Conservation (phyloP, 2,329 filamentous ascomycete genomes). For the Fusarium sp. region DNA sequence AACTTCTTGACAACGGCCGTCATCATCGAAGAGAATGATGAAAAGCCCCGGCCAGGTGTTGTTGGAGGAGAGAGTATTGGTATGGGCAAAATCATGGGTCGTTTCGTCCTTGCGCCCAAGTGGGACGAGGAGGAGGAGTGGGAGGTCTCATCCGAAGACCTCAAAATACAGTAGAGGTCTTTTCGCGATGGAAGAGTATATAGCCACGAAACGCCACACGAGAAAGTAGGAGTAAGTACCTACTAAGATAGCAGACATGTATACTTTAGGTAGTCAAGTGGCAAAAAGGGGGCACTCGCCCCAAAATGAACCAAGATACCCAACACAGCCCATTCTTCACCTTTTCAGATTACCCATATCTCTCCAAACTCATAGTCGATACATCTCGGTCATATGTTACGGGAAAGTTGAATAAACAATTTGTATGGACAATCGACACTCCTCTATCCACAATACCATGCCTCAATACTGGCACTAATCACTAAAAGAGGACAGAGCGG, state of each 20-base stretch:
- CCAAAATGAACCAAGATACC: constrained; percentile 31
- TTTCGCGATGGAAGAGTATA: neutral
- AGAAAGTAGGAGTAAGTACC: neutral
- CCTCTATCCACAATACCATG: neutral
- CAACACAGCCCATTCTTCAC: constrained; percentile 4
- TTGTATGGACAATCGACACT: neutral
- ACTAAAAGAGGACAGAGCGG: neutral
- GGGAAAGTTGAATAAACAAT: no score
- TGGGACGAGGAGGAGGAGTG: constrained; percentile 71
- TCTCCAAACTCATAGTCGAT: neutral
- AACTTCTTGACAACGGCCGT: constrained; percentile 70
- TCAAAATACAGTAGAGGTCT: constrained; percentile 37
- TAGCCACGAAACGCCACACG: neutral
- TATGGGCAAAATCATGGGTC: constrained; percentile 73
- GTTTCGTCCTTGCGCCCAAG: constrained; percentile 69
- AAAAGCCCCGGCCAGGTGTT: constrained; percentile 60
- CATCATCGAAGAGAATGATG: constrained; percentile 69
- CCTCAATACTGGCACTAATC: neutral
- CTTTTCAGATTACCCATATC: neutral
- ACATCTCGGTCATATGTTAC: neutral
- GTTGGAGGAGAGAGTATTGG: constrained; percentile 65
- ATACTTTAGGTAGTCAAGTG: neutral
- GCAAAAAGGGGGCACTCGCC: neutral
- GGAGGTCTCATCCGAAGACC: constrained; percentile 57
- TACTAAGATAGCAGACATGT: neutral